A percentile compares a stretch with the other conserved stretches of the same genome.
Conservation (phyloP, 257 asterid genomes). For the Primulina eburnea region DNA sequence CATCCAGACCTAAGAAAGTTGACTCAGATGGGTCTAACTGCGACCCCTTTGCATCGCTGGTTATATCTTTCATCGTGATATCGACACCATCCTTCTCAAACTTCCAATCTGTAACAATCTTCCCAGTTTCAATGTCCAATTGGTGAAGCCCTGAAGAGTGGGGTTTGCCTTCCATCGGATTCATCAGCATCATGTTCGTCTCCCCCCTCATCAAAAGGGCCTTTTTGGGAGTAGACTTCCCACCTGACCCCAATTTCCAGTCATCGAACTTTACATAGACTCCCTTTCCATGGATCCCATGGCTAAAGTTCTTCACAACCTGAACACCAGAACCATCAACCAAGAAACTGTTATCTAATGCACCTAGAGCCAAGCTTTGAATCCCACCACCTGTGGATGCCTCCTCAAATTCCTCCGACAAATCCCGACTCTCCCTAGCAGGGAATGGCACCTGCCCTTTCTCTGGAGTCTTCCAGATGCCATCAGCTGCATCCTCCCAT, state of each 20-base stretch:
- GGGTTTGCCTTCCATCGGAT: slow-evolving; percentile 80
- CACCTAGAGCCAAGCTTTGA: slow-evolving; percentile 94
- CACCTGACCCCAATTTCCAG: slow-evolving; percentile 42
- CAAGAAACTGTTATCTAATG: slow-evolving; percentile 88
- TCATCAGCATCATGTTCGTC: slow-evolving; percentile 95
- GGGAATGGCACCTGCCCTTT: slow-evolving; percentile 39
- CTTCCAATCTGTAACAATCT: slow-evolving; percentile 91
- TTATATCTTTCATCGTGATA: slow-evolving; percentile 75
- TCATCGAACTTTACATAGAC: slow-evolving; percentile 75
- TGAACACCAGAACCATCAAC: slow-evolving; percentile 91
- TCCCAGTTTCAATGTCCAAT: slow-evolving; percentile 95
- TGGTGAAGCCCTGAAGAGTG: slow-evolving; percentile 76
- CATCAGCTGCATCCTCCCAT: slow-evolving; percentile 95
- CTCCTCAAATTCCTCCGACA: slow-evolving; percentile 90
- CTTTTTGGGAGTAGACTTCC: slow-evolving; percentile 64
- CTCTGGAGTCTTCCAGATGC: slow-evolving; percentile 64
- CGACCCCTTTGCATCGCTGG: slow-evolving; percentile 87
- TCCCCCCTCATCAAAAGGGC: slow-evolving; percentile 95
- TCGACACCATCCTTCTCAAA: slow-evolving; percentile 90
- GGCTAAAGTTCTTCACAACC: slow-evolving; percentile 94
- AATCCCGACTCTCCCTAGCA: slow-evolving; percentile 64
- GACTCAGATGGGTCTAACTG: slow-evolving; percentile 95
- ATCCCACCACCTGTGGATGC: slow-evolving; percentile 80
- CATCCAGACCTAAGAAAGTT: slow-evolving; percentile 95
- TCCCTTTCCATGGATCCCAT: slow-evolving; percentile 98